A percentile compares a stretch with the other conserved stretches of the same genome.
Conservation (phyloP, 2,329 filamentous ascomycete species). For the Aotearoamyces nothofagi region DNA sequence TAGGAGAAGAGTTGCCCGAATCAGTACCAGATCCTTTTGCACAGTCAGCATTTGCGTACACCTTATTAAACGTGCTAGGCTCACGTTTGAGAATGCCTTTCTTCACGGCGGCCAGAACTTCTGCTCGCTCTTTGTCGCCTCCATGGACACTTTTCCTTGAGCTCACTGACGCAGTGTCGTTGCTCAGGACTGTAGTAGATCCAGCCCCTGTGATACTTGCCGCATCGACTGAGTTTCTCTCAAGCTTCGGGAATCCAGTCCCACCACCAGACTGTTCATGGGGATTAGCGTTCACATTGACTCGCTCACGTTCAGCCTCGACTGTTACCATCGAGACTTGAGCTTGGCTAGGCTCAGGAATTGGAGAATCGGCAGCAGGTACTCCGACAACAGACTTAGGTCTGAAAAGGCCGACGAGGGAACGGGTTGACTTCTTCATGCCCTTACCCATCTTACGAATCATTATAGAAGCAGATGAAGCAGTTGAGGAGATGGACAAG, state of each 20-base stretch:
- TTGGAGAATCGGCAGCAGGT: slow-evolving; percentile 49
- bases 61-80: slow-evolving; percentile 14
- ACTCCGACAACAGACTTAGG: slow-evolving; percentile 83
- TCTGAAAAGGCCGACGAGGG: slow-evolving; percentile 84
- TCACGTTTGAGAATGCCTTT: slow-evolving; percentile 92
- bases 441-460: slow-evolving; percentile 97
- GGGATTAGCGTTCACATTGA: slow-evolving; percentile 61
- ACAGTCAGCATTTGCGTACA: slow-evolving; percentile 18
- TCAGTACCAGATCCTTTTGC: slow-evolving; percentile 26
- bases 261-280: slow-evolving; percentile 53
- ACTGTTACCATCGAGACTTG: slow-evolving; percentile 91
- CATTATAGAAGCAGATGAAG: slow-evolving; percentile 83
- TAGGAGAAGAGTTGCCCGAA: slow-evolving; percentile 54
- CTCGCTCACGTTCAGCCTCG: slow-evolving; percentile 72
- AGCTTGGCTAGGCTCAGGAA: slow-evolving; percentile 57
- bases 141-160: slow-evolving; percentile 82
- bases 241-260: slow-evolving; percentile 72
- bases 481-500: slow-evolving; percentile 77
- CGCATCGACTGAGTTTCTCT: slow-evolving; percentile 67
- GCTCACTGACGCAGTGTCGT: too few relatives aligned
- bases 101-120: slow-evolving; percentile 80
- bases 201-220: slow-evolving; percentile 25
- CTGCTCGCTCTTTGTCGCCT: slow-evolving; percentile 77
- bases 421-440: slow-evolving; percentile 89
- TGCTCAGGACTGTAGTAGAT: too few relatives aligned